These are phyloP conservation scores for Annulohypoxylon stygium DNA, from an alignment of 495 filamentous ascomycete genomes.

Conservation along the genomic window DNA sequence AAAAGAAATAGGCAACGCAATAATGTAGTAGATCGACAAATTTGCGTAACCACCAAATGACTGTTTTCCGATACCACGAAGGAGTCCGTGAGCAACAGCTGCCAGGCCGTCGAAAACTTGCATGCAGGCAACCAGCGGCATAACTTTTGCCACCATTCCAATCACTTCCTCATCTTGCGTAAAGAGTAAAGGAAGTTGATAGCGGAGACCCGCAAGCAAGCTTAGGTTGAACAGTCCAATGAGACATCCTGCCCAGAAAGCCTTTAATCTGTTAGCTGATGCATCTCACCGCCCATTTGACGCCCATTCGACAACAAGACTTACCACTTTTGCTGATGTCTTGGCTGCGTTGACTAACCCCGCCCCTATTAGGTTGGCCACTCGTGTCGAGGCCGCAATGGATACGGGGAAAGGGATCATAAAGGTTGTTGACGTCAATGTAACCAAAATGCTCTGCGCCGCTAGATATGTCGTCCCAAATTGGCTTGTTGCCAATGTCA, in stretches of 20 bases:
- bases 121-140: constrained; percentile 87
- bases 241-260: constrained; percentile 70
- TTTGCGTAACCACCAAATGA: constrained; percentile 90
- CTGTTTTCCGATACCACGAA: constrained; percentile 87
- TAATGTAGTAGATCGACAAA: constrained; percentile 83
- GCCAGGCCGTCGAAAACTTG: constrained; percentile 89
- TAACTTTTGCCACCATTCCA: constrained; percentile 73
- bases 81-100: constrained; percentile 81
- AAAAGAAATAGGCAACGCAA: constrained; percentile 88
- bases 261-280: constrained; percentile 50
- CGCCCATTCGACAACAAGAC: constrained; percentile 23
- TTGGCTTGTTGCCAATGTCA: constrained; percentile 78
- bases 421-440: constrained; percentile 67
- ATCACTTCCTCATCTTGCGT: constrained; percentile 85
- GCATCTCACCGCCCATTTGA: neutral
- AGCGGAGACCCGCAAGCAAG: constrained; percentile 71
- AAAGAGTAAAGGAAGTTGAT: constrained; percentile 81
- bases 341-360: constrained; percentile 77
- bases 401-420: constrained; percentile 73
- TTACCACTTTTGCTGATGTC: constrained; percentile 75
- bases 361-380: constrained; percentile 77
- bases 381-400: constrained; percentile 72
- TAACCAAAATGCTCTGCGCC: constrained; percentile 71
- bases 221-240: constrained; percentile 83
- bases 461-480: constrained; percentile 77